Evolutionary conservation across 176 grass and related monocot species (phyloP).

Genomic region (Musa beccarii): DNA sequence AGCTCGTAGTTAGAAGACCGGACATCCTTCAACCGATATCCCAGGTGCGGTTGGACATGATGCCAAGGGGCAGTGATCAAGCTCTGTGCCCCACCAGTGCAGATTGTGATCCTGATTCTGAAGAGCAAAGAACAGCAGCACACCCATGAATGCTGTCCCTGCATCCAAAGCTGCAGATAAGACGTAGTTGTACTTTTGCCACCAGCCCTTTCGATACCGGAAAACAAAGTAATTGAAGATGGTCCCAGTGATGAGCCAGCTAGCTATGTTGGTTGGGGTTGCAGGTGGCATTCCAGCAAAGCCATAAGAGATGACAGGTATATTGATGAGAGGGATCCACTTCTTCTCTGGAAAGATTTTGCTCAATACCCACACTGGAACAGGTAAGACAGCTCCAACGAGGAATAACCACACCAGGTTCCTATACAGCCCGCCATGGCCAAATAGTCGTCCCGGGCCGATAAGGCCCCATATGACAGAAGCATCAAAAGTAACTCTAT

Average conservation of each 20-base stretch:
- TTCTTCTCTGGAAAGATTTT: slow-evolving; percentile 90
- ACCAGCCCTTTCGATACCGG: slow-evolving; percentile 85
- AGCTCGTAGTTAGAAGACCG: slow-evolving; percentile 46
- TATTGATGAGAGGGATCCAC: slow-evolving; percentile 94
- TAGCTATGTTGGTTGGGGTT: slow-evolving; percentile 98
- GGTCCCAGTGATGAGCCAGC: slow-evolving; percentile 84
- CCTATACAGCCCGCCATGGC: slow-evolving; percentile 62
- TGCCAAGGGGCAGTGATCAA: slow-evolving; percentile 91
- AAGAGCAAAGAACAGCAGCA: slow-evolving; percentile 94
- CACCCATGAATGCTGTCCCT: slow-evolving; percentile 94
- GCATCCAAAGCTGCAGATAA: slow-evolving; percentile 92
- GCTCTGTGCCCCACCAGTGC: slow-evolving; percentile 91
- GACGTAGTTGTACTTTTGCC: slow-evolving; percentile 99
- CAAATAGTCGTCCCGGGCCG: slow-evolving; percentile 67
- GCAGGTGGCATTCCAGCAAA: slow-evolving; percentile 99
- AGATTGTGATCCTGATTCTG: slow-evolving; percentile 79
- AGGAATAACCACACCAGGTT: slow-evolving; percentile 98
- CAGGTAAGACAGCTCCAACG: slow-evolving; percentile 64
- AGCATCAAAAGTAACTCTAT: slow-evolving; percentile 90
- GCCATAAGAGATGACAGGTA: slow-evolving; percentile 95
- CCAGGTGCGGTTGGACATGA: slow-evolving; percentile 81
- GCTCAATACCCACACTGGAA: slow-evolving; percentile 87
- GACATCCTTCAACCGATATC: slow-evolving; percentile 79
- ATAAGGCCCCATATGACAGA: slow-evolving; percentile 99
- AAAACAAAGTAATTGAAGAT: slow-evolving; percentile 97